phyloP scores from a whole-genome alignment of 2,329 filamentous ascomycete genomes.

The Colletotrichum siamense region DNA sequence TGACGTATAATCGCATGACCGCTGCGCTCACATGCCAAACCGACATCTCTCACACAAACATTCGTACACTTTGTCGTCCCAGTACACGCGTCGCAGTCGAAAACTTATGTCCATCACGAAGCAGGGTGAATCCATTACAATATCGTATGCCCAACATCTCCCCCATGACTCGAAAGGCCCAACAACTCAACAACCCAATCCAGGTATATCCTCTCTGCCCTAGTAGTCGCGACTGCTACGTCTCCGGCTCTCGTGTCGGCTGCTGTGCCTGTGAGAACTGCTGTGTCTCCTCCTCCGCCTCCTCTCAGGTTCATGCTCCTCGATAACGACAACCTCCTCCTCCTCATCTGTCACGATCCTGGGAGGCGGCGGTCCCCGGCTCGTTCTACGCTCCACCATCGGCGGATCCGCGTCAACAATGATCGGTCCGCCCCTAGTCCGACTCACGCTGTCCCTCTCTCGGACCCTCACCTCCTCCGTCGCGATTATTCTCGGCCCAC shows the following conservation, averaged over 20 bases:
- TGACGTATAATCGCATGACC: neutral
- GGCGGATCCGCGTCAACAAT: constrained; percentile 31
- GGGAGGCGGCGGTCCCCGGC: constrained; percentile 29
- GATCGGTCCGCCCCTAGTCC: constrained; percentile 17
- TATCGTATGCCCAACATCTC: neutral
- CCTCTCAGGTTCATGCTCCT: constrained; percentile 37
- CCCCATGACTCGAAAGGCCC: neutral
- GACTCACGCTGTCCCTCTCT: constrained; percentile 20
- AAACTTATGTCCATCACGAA: neutral
- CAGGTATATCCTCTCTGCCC: neutral
- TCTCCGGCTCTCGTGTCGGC: constrained; percentile 4
- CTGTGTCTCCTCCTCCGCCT: constrained; percentile 20
- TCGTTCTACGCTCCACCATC: constrained; percentile 19
- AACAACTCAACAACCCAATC: neutral
- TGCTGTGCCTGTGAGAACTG: neutral
- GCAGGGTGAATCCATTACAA: neutral
- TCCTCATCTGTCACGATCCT: constrained; percentile 31
- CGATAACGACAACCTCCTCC: constrained; percentile 37
- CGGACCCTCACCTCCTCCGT: constrained; percentile 33
- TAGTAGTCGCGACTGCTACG: constrained; percentile 17
- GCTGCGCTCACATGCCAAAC: neutral
- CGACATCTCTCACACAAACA: neutral
- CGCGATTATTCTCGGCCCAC: constrained; percentile 26
- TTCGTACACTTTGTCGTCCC: neutral
- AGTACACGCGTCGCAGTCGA: neutral